Evolutionary conservation across 2,329 filamentous ascomycete species (phyloP).

Genomic region (Botrytis squamosa): DNA sequence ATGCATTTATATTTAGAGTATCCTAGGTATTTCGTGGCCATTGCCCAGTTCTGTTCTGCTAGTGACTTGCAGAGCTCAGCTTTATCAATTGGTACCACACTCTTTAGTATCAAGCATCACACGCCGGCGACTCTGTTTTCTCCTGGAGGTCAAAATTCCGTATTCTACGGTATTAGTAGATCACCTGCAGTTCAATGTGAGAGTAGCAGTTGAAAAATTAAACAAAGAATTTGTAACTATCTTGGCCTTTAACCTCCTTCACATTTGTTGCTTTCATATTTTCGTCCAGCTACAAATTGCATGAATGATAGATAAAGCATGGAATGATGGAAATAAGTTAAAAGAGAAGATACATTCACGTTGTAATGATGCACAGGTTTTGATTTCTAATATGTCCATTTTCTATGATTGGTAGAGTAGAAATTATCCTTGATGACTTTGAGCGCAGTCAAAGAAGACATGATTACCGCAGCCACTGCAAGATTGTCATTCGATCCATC

Average conservation of each 20-base stretch:
- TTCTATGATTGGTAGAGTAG: background rate
- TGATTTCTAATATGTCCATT: background rate
- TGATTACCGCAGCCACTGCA: background rate
- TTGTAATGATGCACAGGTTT: background rate
- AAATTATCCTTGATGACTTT: background rate
- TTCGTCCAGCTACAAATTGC: rapidly evolving
- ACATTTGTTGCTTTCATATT: background rate
- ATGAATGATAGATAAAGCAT: background rate
- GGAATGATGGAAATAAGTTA: rapidly evolving
- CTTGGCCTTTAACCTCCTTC: too few species aligned
- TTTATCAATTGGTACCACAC: background rate
- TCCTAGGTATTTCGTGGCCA: background rate
- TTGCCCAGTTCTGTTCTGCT: background rate
- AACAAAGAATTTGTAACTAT: too few species aligned
- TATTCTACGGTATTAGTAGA: too few species aligned
- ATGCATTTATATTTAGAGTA: too few species aligned
- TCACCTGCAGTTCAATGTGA: too few species aligned
- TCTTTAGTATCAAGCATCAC: too few species aligned
- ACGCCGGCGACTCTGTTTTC: too few species aligned
- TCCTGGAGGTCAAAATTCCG: too few species aligned
- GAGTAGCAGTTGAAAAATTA: too few species aligned
- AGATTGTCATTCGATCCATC: background rate
- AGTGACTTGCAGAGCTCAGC: background rate
- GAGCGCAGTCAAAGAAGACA: background rate
- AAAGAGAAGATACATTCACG: background rate